Percentiles rank a stretch among this genome's conserved stretches.
These are phyloP conservation scores for Beauveria sp. DNA, from an alignment of 2,329 filamentous ascomycete species.

Conservation along the genomic window DNA sequence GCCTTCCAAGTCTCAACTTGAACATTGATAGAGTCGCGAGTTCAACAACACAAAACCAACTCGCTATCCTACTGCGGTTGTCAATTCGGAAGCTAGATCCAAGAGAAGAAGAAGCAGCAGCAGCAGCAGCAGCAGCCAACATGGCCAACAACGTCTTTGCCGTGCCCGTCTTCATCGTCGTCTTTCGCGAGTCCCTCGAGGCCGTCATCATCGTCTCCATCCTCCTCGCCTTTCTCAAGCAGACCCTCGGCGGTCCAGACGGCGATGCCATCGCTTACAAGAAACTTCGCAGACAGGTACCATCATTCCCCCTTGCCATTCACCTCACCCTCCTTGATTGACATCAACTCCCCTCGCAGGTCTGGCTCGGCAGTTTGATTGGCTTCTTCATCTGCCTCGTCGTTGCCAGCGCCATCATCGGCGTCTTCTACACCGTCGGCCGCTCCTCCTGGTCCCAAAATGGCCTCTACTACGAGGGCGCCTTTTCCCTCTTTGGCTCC, in stretches of 20 bases:
- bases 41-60: neutral
- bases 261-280: slow-evolving; percentile 58
- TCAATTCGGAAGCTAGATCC: no score
- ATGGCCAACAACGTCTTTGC: slow-evolving; percentile 66
- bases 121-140: slow-evolving; percentile 13
- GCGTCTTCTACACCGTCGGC: slow-evolving; percentile 62
- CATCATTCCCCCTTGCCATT: neutral
- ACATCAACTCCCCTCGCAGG: slow-evolving; percentile 15
- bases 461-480: slow-evolving; percentile 75
- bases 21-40: neutral
- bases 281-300: slow-evolving; percentile 57
- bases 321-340: neutral
- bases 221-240: slow-evolving; percentile 78
- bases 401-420: slow-evolving; percentile 62
- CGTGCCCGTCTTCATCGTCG: slow-evolving; percentile 81
- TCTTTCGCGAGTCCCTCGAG: slow-evolving; percentile 80
- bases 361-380: slow-evolving; percentile 56
- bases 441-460: slow-evolving; percentile 58
- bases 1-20: no score
- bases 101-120: no score
- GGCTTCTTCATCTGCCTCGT: slow-evolving; percentile 59
- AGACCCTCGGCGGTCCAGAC: slow-evolving; percentile 60
- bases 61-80: neutral
- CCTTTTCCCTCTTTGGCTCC: slow-evolving; percentile 66
- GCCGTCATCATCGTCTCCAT: slow-evolving; percentile 80